Conservation (phyloP, 1,284 basidiomycete genomes). For the Naganishia sp. region DNA sequence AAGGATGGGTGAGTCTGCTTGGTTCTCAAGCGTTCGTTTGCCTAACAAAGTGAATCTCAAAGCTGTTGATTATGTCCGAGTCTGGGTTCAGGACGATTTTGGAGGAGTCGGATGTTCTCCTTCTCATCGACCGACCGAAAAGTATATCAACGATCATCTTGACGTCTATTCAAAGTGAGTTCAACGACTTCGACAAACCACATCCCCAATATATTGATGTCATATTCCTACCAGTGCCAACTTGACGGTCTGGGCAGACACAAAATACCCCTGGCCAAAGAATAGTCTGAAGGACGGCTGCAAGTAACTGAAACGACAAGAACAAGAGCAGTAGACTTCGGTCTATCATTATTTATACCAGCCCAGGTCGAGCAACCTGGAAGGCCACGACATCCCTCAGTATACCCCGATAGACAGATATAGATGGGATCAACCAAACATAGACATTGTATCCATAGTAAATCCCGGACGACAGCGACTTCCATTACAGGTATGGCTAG, state of each 20-base stretch:
- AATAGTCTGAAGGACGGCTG: constrained; percentile 25
- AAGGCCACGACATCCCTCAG: too few relatives aligned
- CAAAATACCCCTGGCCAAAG: constrained; percentile 29
- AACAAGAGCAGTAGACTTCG: background rate
- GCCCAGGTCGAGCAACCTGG: too few relatives aligned
- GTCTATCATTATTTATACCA: background rate
- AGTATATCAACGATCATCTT: constrained; percentile 26
- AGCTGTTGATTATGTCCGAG: constrained; percentile 56
- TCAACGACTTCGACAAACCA: background rate
- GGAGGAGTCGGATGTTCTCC: constrained; percentile 46
- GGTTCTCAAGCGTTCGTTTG: background rate
- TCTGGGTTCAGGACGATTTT: constrained; percentile 54
- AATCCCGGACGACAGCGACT: background rate
- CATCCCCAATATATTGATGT: background rate
- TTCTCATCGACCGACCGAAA: constrained; percentile 18
- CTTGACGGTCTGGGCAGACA: constrained; percentile 21
- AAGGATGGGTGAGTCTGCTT: constrained; percentile 41
- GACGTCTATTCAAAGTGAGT: constrained; percentile 23
- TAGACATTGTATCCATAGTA: constrained; percentile 26
- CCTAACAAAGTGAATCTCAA: constrained; percentile 54
- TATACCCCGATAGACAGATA: too few relatives aligned
- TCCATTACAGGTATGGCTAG: background rate
- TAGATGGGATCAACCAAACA: background rate
- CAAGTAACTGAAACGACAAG: background rate
- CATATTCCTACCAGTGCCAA: constrained; percentile 6